phyloP scores from a whole-genome alignment of 352 stramenopile species.

The Phytophthora niederhauseri region DNA sequence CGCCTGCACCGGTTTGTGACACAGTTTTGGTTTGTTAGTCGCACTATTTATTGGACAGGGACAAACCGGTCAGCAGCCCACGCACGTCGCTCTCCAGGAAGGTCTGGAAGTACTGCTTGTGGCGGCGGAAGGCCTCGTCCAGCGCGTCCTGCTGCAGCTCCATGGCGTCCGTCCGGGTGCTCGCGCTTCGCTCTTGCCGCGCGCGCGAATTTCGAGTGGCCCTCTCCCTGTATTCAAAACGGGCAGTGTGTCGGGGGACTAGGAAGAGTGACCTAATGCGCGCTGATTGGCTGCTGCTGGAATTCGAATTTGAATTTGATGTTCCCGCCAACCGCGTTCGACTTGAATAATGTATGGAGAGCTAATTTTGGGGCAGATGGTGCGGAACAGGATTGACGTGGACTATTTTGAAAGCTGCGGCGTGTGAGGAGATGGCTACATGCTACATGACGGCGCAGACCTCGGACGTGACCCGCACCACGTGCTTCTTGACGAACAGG shows the following conservation, averaged over 20 bases:
- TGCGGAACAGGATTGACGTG: not conserved
- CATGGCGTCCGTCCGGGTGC: slow-evolving; percentile 40
- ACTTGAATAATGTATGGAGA: not conserved
- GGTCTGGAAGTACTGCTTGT: slow-evolving; percentile 90
- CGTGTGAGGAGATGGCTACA: slow-evolving; percentile 55
- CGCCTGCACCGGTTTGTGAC: slow-evolving; percentile 41
- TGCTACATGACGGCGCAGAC: slow-evolving; percentile 76
- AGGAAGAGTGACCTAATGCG: slow-evolving; percentile 7
- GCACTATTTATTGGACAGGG: no score
- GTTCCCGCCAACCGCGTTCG: slow-evolving; percentile 3
- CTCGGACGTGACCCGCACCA: slow-evolving; percentile 54
- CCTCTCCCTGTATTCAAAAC: slow-evolving; percentile 25
- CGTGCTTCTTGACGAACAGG: slow-evolving; percentile 71
- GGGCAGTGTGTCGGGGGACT: not conserved
- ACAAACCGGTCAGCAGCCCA: not conserved
- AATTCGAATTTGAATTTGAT: slow-evolving; percentile 29
- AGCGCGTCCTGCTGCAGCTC: slow-evolving; percentile 85
- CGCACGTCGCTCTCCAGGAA: slow-evolving; percentile 83
- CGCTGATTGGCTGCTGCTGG: slow-evolving; percentile 8
- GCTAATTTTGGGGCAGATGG: not conserved
- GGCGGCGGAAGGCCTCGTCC: slow-evolving; percentile 84
- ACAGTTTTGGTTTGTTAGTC: not conserved
- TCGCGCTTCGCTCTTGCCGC: slow-evolving; percentile 17
- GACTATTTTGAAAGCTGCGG: slow-evolving; percentile 26
- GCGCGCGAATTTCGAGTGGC: slow-evolving; percentile 36